A percentile compares a stretch with the other conserved stretches of the same genome.
Conservation (phyloP, 345 rosid genomes). For the Laguncularia racemosa region DNA sequence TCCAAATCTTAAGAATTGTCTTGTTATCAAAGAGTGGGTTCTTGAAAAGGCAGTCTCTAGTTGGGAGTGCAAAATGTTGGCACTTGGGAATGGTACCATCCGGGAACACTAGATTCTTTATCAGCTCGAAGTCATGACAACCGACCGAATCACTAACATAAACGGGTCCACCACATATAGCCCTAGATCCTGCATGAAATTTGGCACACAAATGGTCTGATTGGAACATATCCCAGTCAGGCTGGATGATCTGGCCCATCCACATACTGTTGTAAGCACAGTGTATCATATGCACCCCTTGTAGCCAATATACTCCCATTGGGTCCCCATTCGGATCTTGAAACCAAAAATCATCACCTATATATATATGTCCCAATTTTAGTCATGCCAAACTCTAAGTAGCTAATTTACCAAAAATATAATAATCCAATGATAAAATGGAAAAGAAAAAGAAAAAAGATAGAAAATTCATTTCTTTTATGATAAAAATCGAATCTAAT, state of each 20-base stretch:
- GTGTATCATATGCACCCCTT: slow-evolving; percentile 87
- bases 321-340: slow-evolving; percentile 92
- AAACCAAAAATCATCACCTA: slow-evolving; percentile 97
- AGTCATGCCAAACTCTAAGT: not conserved
- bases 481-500: no score
- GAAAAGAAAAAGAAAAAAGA: no score
- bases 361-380: not conserved
- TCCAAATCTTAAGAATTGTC: slow-evolving; percentile 79
- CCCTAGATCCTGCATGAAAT: slow-evolving; percentile 79
- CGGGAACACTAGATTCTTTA: slow-evolving; percentile 56
- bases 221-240: slow-evolving; percentile 99
- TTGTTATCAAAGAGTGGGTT: slow-evolving; percentile 71
- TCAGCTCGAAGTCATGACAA: slow-evolving; percentile 63
- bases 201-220: slow-evolving; percentile 84
- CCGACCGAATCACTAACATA: slow-evolving; percentile 76
- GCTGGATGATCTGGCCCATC: slow-evolving; percentile 88
- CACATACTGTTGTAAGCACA: slow-evolving; percentile 90
- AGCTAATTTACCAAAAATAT: not conserved
- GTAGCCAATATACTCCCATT: slow-evolving; percentile 79
- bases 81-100: slow-evolving; percentile 87
- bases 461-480: no score
- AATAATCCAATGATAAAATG: not conserved
- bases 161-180: slow-evolving; percentile 84
- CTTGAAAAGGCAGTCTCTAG: slow-evolving; percentile 79
- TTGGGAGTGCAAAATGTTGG: slow-evolving; percentile 67